Conservation (phyloP, 208 protist genomes). For the Trichomonas vaginalis region DNA sequence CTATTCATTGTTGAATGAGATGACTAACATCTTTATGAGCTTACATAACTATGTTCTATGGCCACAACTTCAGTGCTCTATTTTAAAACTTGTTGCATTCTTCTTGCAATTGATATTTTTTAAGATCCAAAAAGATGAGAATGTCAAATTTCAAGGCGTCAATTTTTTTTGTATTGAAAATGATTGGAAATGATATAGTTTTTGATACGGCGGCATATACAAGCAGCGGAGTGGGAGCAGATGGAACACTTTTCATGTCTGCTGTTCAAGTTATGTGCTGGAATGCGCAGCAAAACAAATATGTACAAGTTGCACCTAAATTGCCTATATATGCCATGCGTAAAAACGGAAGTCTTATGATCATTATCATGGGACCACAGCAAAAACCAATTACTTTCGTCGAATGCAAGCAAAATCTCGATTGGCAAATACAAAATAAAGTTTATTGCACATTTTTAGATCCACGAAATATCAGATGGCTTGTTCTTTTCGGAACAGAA, state of each 20-base stretch:
- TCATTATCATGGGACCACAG: background rate
- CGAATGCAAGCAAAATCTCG: background rate
- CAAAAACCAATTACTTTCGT: background rate
- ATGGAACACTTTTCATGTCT: background rate
- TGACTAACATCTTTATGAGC: too few species aligned
- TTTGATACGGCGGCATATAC: background rate
- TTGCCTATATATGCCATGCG: background rate
- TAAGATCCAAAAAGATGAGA: too few species aligned
- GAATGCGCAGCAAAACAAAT: background rate
- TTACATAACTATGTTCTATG: too few species aligned
- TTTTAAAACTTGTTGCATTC: too few species aligned
- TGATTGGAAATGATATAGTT: background rate
- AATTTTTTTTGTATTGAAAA: background rate
- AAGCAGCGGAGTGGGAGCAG: background rate
- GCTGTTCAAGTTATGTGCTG: background rate
- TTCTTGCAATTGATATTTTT: too few species aligned
- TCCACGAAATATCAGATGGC: background rate
- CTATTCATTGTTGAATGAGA: too few species aligned
- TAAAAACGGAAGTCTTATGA: background rate
- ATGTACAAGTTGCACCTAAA: background rate
- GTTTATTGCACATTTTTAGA: constrained; percentile 15
- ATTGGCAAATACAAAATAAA: background rate
- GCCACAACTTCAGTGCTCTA: too few species aligned
- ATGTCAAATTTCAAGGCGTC: too few species aligned
- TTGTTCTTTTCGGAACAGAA: background rate